phyloP scores from a whole-genome alignment of 345 rosid species.

The Carallia pectinifolia region DNA sequence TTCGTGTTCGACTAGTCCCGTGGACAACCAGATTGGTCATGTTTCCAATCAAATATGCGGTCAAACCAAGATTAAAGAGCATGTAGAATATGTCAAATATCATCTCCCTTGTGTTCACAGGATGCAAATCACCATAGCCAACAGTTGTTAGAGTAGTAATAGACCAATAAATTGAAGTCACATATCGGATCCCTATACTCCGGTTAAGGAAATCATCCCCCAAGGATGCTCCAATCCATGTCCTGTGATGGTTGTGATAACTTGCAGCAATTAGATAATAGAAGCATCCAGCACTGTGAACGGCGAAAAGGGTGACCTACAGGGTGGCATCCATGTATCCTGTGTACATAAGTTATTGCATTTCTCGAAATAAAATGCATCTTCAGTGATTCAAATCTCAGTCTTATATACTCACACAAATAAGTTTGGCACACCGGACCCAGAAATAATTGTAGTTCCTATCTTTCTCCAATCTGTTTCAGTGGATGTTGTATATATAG shows the following conservation, averaged over 20 bases:
- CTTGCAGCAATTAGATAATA: slow-evolving; percentile 81
- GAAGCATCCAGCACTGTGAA: slow-evolving; percentile 92
- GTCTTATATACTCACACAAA: slow-evolving; percentile 57
- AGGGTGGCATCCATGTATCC: slow-evolving; percentile 10
- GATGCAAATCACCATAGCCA: slow-evolving; percentile 95
- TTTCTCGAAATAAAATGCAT: neutral
- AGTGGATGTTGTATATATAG: slow-evolving; percentile 1
- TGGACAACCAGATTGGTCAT: slow-evolving; percentile 98
- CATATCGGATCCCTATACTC: slow-evolving; percentile 68
- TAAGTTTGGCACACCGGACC: slow-evolving; percentile 91
- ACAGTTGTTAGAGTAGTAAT: slow-evolving; percentile 92
- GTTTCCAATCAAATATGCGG: slow-evolving; percentile 90
- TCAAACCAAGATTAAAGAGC: slow-evolving; percentile 89
- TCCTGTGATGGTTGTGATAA: slow-evolving; percentile 43
- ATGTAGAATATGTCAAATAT: slow-evolving; percentile 83
- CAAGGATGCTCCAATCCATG: slow-evolving; percentile 69
- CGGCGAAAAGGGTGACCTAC: slow-evolving; percentile 89
- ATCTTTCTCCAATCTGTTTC: slow-evolving; percentile 85
- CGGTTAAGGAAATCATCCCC: slow-evolving; percentile 40
- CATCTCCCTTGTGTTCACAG: slow-evolving; percentile 83
- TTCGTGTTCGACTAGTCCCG: slow-evolving; percentile 88
- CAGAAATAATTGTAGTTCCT: slow-evolving; percentile 86
- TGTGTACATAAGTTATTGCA: slow-evolving; percentile 3
- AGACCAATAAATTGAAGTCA: slow-evolving; percentile 93
- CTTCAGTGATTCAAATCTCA: neutral